A percentile compares a stretch with the other conserved stretches of the same genome.
These are phyloP conservation scores for Penicillium crystallinum DNA, from an alignment of 495 filamentous ascomycete genomes.

Conservation along the genomic window DNA sequence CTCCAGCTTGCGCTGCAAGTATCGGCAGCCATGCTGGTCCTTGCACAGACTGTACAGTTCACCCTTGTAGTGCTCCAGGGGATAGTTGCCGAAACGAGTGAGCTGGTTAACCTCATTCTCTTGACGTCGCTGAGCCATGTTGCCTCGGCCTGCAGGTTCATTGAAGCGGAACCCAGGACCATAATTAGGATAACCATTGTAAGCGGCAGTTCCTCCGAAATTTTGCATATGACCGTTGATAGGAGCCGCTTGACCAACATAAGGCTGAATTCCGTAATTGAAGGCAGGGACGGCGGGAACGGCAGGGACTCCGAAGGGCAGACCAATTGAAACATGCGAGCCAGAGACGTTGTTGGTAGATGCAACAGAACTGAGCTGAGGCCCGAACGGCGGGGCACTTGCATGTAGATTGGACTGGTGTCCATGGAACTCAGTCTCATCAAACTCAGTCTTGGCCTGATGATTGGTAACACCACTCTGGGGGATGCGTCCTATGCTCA, in stretches of 20 bases:
- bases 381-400: constrained; percentile 64
- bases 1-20: constrained; percentile 94
- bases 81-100: constrained; percentile 67
- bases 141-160: constrained; percentile 26
- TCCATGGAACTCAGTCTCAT: constrained; percentile 31
- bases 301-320: constrained; percentile 23
- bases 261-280: constrained; percentile 31
- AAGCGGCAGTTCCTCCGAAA: constrained; percentile 14
- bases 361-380: constrained; percentile 30
- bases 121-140: constrained; percentile 23
- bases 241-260: constrained; percentile 23
- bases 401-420: constrained; percentile 68
- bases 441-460: constrained; percentile 57
- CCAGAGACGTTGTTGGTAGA: constrained; percentile 14
- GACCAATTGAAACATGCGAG: constrained; percentile 13
- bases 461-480: constrained; percentile 54
- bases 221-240: constrained; percentile 25
- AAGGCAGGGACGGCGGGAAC: constrained; percentile 17
- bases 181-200: constrained; percentile 24
- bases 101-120: constrained; percentile 37
- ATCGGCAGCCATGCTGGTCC: constrained; percentile 95
- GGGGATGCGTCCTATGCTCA: constrained; percentile 73
- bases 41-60: constrained; percentile 87
- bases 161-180: constrained; percentile 29
- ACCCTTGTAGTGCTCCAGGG: constrained; percentile 71